Percentiles rank a stretch among this genome's conserved stretches.
These are phyloP conservation scores for Fraxinus americana DNA, from an alignment of 257 asterid genomes.

Conservation along the genomic window DNA sequence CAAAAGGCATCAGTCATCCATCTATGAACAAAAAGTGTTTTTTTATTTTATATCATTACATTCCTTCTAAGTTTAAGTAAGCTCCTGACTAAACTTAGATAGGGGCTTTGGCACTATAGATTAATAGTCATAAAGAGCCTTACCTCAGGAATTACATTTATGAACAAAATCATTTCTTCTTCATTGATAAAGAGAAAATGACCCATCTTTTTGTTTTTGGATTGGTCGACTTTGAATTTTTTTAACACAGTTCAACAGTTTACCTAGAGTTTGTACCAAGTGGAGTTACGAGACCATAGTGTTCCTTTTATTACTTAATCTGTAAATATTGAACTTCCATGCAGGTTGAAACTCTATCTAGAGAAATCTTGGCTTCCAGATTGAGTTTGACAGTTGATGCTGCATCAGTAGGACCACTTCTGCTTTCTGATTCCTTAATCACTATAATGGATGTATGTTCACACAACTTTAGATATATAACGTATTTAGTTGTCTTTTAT, in stretches of 20 bases:
- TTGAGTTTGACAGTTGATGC: conserved; percentile 77
- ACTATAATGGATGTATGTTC: conserved; percentile 88
- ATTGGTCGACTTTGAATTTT: not conserved
- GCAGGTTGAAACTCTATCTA: conserved; percentile 89
- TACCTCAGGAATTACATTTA: not conserved
- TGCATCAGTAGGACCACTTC: conserved; percentile 79
- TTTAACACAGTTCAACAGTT: not conserved
- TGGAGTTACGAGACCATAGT: not conserved
- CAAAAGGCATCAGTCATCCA: not conserved
- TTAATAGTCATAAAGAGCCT: not conserved
- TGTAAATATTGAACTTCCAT: conserved; percentile 23
- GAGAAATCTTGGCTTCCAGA: conserved; percentile 92
- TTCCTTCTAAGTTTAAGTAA: not conserved
- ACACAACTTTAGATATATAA: not conserved
- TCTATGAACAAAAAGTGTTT: not conserved
- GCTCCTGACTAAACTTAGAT: not conserved
- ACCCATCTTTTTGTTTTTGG: not conserved
- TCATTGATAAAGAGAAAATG: not conserved
- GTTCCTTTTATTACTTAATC: not conserved
- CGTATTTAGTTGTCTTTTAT: not conserved
- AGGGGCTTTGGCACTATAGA: not conserved
- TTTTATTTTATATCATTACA: too few relatives aligned
- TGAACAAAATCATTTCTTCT: not conserved
- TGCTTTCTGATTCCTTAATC: conserved; percentile 72
- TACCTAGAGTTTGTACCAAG: not conserved